Base-by-base conservation (phyloP, 2,329 filamentous ascomycete genomes). In the Exophiala xenobiotica region DNA sequence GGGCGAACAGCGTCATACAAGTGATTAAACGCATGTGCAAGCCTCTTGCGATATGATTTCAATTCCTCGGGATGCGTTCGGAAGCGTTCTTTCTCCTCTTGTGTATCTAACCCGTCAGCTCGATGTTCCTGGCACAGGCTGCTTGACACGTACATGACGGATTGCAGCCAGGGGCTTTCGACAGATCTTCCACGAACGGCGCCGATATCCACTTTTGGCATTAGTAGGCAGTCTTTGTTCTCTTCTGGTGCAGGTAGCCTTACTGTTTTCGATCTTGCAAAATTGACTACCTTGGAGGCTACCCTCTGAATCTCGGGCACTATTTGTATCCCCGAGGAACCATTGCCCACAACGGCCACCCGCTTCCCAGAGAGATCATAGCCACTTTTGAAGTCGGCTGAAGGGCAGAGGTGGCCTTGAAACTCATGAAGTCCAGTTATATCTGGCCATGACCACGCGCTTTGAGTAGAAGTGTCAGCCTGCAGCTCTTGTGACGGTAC, bases 251-350 rank as follows among this genome's bases (percentile, higher is more conserved):
- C 16, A 3, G 14, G 37, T 7, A 22, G 16, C 58, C 24, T 60
- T 51, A 14, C 53, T 45, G 27, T 19, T 47, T 42, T 48, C 8
- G 42, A 51, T 24, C 62, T 56, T 24, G 61, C 57, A 11, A 63
- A 64, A 39, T 60, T 64, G 12, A 59, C 49, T 12, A 66, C 59
- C 7, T 61, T 38, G 12, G 56, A 49, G 29, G 66, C 70, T 12
- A 69, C 59, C 8, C 67, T 67, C 42, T 73, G 69, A 39, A 73
- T 66, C 0, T 66, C 67, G 0, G 71, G 70, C 9, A 72, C 61
- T 29, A 64, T 54, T 26, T 64, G 62, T 7, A 62, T 60, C 0
- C 55, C 62, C 2, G 54, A 59, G 1, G 61, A 62, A 8, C 62
- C 63, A 42, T 58, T 61, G 5, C 63, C 58, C 27, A 65, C 58